These are phyloP conservation scores for Solanum etuberosum DNA, from an alignment of 257 asterid species.

Conservation along the genomic window DNA sequence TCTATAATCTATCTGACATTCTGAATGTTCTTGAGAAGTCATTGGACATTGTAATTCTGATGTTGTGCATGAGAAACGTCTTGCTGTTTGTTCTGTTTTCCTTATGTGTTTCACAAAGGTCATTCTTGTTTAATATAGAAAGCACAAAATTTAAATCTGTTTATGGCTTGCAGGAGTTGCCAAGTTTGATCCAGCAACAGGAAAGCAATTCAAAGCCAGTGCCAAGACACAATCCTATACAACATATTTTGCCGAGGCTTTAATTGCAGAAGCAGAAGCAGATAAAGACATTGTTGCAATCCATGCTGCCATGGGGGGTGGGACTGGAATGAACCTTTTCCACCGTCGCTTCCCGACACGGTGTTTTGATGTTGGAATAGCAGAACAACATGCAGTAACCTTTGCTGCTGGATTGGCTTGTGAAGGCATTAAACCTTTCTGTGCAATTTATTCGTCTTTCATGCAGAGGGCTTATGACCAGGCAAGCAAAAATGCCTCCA, in stretches of 20 bases:
- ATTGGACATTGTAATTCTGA: not conserved
- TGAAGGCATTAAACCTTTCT: constrained; percentile 90
- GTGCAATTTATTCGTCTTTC: constrained; percentile 88
- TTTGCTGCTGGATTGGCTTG: constrained; percentile 98
- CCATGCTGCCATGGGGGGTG: constrained; percentile 99
- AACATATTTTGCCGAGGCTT: constrained; percentile 88
- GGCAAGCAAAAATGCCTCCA: constrained; percentile 24
- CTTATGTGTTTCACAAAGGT: not conserved
- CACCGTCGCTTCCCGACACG: constrained; percentile 71
- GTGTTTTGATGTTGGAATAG: constrained; percentile 92
- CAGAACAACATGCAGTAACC: constrained; percentile 97
- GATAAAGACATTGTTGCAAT: constrained; percentile 83
- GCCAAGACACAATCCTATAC: constrained; percentile 79
- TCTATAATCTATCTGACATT: not conserved
- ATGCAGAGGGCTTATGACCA: constrained; percentile 91
- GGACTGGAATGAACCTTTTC: constrained; percentile 88
- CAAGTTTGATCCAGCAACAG: constrained; percentile 91
- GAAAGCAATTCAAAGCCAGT: constrained; percentile 76
- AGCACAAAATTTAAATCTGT: not conserved
- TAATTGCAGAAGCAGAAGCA: constrained; percentile 83
- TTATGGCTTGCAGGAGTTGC: constrained; percentile 48
- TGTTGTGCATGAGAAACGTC: not conserved
- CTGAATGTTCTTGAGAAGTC: not conserved
- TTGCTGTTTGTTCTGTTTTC: not conserved
- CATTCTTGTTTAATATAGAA: not conserved